Evolutionary conservation across 2,329 filamentous ascomycete genomes (phyloP), one percentile per base, ranked within the genome.

Genomic region (Cladosporium sp.): DNA sequence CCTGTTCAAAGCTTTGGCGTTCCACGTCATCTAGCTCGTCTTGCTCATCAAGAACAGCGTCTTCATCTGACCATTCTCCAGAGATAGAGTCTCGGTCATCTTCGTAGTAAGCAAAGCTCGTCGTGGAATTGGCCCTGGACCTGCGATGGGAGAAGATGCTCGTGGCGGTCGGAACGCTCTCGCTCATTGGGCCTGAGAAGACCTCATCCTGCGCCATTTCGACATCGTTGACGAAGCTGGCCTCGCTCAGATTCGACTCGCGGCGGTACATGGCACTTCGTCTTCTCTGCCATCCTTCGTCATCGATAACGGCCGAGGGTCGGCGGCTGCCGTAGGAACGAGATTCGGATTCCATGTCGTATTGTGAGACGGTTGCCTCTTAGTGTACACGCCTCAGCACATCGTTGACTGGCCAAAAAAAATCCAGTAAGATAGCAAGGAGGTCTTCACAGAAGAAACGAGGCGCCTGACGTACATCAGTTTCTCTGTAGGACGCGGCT

Each of bases 131-230:
- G 58, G 88, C 84, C 60, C 92, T 83, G 32, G 77, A 75, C 53
- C 90, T 82, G 53, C 89, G 87, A 68, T 95, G 91, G 41, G 83
- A 84, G 66, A 98, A 98, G 27, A 89, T 86, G n/a, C 89, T 90
- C 30, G 91, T 78, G 64, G 91, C 96, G 9, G 88, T 93, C 1
- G 93, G 93, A n/a, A 98, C 80, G 64, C 90, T 96, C 72, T 98
- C 93, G 49, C 90, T 91, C 62, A 96, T 84, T 6, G 92, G 93
- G 6, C 93, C 93, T 19, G 92, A 85, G 70, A 92, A 98, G 41
- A 95, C 80, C 49, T 97, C 92, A 67, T 95, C 88, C 45, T 94
- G 89, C 16, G 93, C 92, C 93, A 98, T 97, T 67, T 96, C 92
- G n/a, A 97, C 91, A 69, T 95, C 89, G 58, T 89, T 89, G 60